Conservation (phyloP, 768 basidiomycete species). For the Amanita rubescens region DNA sequence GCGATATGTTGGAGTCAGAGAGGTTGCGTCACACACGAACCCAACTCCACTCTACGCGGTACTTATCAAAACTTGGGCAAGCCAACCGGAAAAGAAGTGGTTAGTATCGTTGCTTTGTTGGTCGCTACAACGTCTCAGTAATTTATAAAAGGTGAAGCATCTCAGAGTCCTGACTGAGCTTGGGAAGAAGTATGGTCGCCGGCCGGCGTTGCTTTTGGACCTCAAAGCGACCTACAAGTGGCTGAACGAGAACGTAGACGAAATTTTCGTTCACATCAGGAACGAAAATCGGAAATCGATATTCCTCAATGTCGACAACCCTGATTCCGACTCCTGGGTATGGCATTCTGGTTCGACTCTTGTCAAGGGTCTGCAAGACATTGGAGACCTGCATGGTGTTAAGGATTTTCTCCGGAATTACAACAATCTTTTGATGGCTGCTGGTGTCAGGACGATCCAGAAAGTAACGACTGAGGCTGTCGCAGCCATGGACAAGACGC, state of each 20-base stretch:
- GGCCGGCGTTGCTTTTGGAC: conserved; percentile 27
- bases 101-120: conserved; percentile 18
- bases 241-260: conserved; percentile 25
- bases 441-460: too few species aligned
- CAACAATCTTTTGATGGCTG: conserved; percentile 22
- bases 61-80: conserved; percentile 31
- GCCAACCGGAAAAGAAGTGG: conserved; percentile 36
- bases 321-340: conserved; percentile 25
- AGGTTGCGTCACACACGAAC: conserved; percentile 22
- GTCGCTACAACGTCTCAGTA: background rate
- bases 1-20: conserved; percentile 44
- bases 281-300: conserved; percentile 18
- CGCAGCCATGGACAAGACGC: conserved; percentile 10
- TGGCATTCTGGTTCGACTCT: conserved; percentile 35
- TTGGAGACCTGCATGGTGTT: conserved; percentile 22
- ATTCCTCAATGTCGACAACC: conserved; percentile 42
- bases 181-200: conserved; percentile 16
- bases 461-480: conserved; percentile 12
- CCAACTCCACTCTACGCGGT: conserved; percentile 18
- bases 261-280: conserved; percentile 12
- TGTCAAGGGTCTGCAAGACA: conserved; percentile 28
- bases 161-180: conserved; percentile 28
- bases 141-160: conserved; percentile 30
- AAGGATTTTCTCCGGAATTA: conserved; percentile 27
- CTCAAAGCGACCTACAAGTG: conserved; percentile 36